These are phyloP conservation scores for Agaricus blazei DNA, from an alignment of 768 basidiomycete species.

Conservation along the genomic window DNA sequence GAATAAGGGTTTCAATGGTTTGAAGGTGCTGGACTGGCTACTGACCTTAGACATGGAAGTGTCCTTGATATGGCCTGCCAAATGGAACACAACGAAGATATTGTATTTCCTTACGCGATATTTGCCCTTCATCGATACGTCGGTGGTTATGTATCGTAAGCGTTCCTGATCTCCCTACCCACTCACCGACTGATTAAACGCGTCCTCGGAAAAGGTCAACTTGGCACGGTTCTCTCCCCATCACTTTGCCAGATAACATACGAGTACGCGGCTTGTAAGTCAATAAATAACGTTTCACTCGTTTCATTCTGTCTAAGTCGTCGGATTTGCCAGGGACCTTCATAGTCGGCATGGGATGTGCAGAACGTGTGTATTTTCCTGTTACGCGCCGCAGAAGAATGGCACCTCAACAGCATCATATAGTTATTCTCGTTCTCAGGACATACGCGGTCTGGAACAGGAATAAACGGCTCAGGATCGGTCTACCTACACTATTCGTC, in stretches of 20 bases:
- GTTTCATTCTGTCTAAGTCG: neutral
- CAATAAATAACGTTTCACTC: neutral
- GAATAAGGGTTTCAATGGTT: too few relatives aligned
- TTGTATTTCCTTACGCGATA: constrained; percentile 9
- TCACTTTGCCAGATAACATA: neutral
- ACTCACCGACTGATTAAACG: too few relatives aligned
- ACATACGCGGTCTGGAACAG: constrained; percentile 11
- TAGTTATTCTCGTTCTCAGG: constrained; percentile 11
- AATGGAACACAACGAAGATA: constrained; percentile 9
- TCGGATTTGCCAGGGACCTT: constrained; percentile 1
- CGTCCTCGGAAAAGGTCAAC: neutral
- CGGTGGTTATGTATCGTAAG: constrained; percentile 11
- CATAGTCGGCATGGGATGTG: constrained; percentile 9
- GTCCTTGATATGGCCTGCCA: constrained; percentile 1
- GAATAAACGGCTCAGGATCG: neutral
- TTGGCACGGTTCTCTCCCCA: neutral
- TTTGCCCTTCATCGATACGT: constrained; percentile 10
- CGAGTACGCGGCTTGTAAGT: constrained; percentile 8
- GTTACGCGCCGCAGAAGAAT: neutral
- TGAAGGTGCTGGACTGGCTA: constrained; percentile 16
- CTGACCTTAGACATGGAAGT: constrained; percentile 20
- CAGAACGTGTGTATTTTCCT: constrained; percentile 6
- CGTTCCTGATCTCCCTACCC: neutral
- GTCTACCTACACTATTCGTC: neutral
- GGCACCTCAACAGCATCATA: neutral